These are phyloP conservation scores for Zasmidium citrigriseum DNA, from an alignment of 2,329 filamentous ascomycete genomes.

Conservation along the genomic window DNA sequence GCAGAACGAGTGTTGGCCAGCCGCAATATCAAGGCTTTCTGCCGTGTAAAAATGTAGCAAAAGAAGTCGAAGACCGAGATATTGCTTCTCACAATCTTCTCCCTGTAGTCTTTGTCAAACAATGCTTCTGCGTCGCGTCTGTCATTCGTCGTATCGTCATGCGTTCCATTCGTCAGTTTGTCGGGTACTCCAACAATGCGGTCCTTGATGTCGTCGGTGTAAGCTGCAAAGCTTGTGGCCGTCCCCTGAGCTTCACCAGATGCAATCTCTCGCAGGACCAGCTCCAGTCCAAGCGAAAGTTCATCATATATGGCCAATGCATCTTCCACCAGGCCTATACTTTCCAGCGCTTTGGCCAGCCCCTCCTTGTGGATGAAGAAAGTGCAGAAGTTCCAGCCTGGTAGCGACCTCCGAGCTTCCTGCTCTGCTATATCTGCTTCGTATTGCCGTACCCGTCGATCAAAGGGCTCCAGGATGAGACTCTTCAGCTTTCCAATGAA, in stretches of 20 bases:
- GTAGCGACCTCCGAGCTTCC: constrained; percentile 79
- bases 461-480: constrained; percentile 85
- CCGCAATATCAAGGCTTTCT: constrained; percentile 78
- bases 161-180: constrained; percentile 19
- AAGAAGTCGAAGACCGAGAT: constrained; percentile 96
- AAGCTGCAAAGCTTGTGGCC: constrained; percentile 69
- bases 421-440: constrained; percentile 97
- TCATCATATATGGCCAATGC: constrained; percentile 94
- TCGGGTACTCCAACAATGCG: constrained; percentile 24
- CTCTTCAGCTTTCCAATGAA: constrained; percentile 83
- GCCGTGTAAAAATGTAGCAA: constrained; percentile 88
- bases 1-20: constrained; percentile 67
- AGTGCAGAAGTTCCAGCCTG: constrained; percentile 98
- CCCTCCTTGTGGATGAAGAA: constrained; percentile 99
- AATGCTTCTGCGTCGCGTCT: constrained; percentile 20
- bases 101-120: constrained; percentile 75
- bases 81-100: constrained; percentile 89
- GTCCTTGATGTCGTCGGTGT: constrained; percentile 67
- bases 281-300: constrained; percentile 81
- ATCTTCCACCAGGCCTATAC: constrained; percentile 92
- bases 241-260: constrained; percentile 63
- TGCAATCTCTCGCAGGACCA: constrained; percentile 74
- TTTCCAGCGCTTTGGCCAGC: constrained; percentile 89
- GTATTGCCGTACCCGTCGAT: constrained; percentile 86
- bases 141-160: constrained; percentile 15